Conservation (phyloP, 306 rosid genomes). For the Cucurbita ficifolia region DNA sequence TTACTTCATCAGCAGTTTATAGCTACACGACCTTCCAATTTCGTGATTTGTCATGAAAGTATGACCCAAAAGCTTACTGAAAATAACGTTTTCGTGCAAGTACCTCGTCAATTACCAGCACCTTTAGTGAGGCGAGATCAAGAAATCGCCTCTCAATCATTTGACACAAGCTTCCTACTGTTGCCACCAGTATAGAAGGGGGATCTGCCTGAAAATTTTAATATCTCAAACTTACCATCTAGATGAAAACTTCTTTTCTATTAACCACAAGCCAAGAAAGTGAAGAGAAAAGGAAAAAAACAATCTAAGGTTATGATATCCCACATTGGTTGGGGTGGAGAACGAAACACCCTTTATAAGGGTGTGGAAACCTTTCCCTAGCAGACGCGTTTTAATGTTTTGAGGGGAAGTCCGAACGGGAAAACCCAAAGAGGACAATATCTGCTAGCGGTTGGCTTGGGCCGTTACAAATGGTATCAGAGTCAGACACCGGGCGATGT, state of each 20-base stretch:
- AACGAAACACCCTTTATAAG: too few species aligned
- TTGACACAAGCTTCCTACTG: slow-evolving; percentile 72
- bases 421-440: too few species aligned
- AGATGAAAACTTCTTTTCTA: neutral
- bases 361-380: too few species aligned
- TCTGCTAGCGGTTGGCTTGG: too few species aligned
- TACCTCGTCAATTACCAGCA: slow-evolving; percentile 90
- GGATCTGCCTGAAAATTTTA: slow-evolving; percentile 65
- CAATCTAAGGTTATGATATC: too few species aligned
- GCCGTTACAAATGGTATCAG: too few species aligned
- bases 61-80: neutral
- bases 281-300: neutral
- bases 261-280: neutral
- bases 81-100: neutral
- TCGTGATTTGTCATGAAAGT: neutral
- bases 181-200: slow-evolving; percentile 72
- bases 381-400: too few species aligned
- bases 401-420: too few species aligned
- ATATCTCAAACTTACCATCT: neutral
- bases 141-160: slow-evolving; percentile 54
- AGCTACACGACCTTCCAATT: neutral
- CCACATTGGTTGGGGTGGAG: too few species aligned
- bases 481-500: too few species aligned
- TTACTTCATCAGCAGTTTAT: neutral
- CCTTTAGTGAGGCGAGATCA: slow-evolving; percentile 47